phyloP scores from a whole-genome alignment of 2,329 filamentous ascomycete species.

The Fusarium sp. region DNA sequence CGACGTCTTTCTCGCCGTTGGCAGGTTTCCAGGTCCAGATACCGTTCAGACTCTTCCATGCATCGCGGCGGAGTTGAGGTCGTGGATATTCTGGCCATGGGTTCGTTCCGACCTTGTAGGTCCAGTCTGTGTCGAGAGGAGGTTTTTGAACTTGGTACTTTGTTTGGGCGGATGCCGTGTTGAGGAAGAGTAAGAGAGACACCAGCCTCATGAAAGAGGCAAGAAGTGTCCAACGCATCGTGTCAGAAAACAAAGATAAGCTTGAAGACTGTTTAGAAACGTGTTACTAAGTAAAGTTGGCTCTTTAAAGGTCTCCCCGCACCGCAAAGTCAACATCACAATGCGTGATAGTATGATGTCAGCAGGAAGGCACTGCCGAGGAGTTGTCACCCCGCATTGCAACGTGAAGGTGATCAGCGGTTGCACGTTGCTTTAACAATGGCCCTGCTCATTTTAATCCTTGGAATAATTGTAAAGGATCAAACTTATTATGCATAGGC shows the following conservation, averaged over 20 bases:
- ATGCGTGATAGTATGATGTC: background rate
- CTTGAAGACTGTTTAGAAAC: fast-evolving
- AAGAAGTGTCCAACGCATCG: slow-evolving; percentile 20
- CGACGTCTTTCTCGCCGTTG: slow-evolving; percentile 25
- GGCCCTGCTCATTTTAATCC: background rate
- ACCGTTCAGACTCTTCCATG: slow-evolving; percentile 69
- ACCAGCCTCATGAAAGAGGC: background rate
- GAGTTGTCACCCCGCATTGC: background rate
- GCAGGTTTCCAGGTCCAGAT: slow-evolving; percentile 66
- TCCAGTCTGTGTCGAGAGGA: slow-evolving; percentile 65
- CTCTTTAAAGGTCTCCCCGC: background rate
- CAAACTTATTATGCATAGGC: background rate
- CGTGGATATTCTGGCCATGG: slow-evolving; percentile 71
- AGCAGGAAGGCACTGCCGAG: background rate
- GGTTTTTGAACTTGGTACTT: slow-evolving; percentile 55
- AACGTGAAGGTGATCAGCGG: background rate
- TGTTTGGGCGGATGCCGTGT: slow-evolving; percentile 10
- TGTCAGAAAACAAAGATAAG: background rate
- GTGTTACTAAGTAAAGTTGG: background rate
- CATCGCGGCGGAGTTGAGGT: slow-evolving; percentile 65
- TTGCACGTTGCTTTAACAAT: background rate
- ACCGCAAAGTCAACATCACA: background rate
- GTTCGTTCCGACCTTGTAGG: slow-evolving; percentile 61
- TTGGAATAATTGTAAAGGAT: background rate
- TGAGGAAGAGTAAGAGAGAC: background rate